Conservation (phyloP, 768 basidiomycete genomes). For the Boletus fagicola region DNA sequence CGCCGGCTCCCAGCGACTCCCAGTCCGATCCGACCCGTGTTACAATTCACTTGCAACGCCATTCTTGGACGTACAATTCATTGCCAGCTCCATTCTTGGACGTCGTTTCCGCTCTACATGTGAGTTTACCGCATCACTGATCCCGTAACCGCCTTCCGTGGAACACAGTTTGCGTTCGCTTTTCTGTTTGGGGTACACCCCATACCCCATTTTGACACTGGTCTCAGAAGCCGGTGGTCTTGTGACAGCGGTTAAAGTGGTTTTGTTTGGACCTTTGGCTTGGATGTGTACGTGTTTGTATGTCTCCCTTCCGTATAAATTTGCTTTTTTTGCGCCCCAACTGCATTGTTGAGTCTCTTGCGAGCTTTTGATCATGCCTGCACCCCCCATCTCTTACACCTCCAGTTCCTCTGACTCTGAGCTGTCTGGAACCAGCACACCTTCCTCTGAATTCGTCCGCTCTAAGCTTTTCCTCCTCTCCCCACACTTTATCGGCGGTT, state of each 20-base stretch:
- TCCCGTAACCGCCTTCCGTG: not conserved
- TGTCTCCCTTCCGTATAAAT: slow-evolving; percentile 27
- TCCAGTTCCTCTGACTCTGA: slow-evolving; percentile 17
- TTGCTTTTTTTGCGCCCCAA: slow-evolving; percentile 7
- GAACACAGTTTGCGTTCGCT: not conserved
- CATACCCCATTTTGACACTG: not conserved
- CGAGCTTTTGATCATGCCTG: slow-evolving; percentile 19
- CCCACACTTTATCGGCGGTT: slow-evolving; percentile 13
- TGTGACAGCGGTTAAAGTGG: not conserved
- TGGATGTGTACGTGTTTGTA: slow-evolving; percentile 26
- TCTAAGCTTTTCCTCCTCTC: slow-evolving; percentile 26
- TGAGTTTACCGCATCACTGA: slow-evolving; percentile 5
- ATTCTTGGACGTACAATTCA: not conserved
- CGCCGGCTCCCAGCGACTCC: not conserved
- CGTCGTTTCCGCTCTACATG: slow-evolving; percentile 1
- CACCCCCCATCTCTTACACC: slow-evolving; percentile 9
- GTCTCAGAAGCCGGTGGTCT: not conserved
- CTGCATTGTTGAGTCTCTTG: not conserved
- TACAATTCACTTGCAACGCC: not conserved
- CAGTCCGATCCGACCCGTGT: slow-evolving; percentile 7
- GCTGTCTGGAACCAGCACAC: slow-evolving; percentile 24
- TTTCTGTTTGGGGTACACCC: slow-evolving; percentile 3
- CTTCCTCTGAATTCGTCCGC: slow-evolving; percentile 23
- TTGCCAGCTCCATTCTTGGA: not conserved
- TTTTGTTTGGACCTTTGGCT: not conserved